Base-by-base conservation (phyloP, 805 yeast genomes). In the Candida piceae region DNA sequence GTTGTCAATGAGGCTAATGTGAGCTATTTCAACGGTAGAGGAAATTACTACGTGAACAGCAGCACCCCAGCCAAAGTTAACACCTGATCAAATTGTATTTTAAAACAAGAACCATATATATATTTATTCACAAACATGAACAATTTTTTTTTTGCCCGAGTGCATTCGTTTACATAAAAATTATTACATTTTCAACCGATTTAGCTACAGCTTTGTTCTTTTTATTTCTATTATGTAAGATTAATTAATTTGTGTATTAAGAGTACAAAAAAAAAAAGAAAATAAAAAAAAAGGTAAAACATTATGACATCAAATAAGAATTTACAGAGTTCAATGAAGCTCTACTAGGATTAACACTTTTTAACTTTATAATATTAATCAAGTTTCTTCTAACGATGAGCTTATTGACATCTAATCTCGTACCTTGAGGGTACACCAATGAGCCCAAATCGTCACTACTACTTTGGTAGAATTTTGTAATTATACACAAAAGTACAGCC, bases 271-370 rank as follows among this genome's bases (percentile, higher is more conserved):
- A n/a, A n/a, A n/a, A n/a, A n/a, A n/a, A n/a, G n/a, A n/a, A n/a
- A n/a, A n/a, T n/a, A n/a, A n/a, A n/a, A n/a, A n/a, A n/a, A n/a
- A n/a, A n/a, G n/a, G n/a, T n/a, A n/a, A n/a, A n/a, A n/a, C 10
- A 12, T 45, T 29, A 54, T 19, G 61, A 70, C 78, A 81, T 72
- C 21, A 81, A 46, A 41, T 45, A 74, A 2, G 77, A 58, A 44
- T 85, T 82, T 2, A 84, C 76, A 20, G 89, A 72, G 47, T 81
- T 88, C 28, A 85, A 62, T 0, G 94, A 82, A 9, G 85, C 78
- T 34, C 96, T 64, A 38, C 88, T 78, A 0, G 95, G 95, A 41
- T 85, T 83, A 4, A 74, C 74, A 28, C 69, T 73, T n/a, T 72
- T 54, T 7, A 62, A 55, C 3, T 68, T 59, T 13, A 72, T 64